A percentile compares a stretch with the other conserved stretches of the same genome.
Evolutionary conservation across 768 basidiomycete genomes (phyloP).

Genomic region (Calocera cornea): DNA sequence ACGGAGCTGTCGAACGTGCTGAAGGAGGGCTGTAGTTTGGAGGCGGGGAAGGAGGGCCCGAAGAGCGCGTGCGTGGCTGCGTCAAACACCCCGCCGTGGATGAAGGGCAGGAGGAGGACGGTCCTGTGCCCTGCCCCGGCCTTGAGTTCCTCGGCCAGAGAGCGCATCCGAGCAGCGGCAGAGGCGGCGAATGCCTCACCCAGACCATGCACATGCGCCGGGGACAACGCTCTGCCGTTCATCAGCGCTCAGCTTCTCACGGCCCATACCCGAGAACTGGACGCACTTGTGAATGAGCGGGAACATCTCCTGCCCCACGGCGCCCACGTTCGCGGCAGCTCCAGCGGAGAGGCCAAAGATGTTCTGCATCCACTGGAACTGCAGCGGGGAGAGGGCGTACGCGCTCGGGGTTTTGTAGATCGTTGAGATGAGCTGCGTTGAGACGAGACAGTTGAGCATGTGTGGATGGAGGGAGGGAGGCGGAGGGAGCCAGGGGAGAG

Average conservation of each 20-base stretch:
- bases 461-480: not conserved
- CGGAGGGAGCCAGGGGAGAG: not conserved
- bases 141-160: not conserved
- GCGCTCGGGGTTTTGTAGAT: not conserved
- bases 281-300: not conserved
- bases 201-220: not conserved
- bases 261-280: not conserved
- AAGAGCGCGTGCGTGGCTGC: constrained; percentile 16
- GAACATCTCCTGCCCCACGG: not conserved
- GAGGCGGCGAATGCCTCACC: not conserved
- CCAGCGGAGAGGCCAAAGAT: not conserved
- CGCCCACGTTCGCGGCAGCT: not conserved
- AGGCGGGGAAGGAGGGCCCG: constrained; percentile 16
- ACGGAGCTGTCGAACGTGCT: constrained; percentile 16
- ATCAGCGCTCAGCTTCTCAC: not conserved
- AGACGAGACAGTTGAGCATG: too few species aligned
- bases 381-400: not conserved
- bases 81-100: constrained; percentile 14
- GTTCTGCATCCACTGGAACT: not conserved
- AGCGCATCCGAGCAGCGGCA: not conserved
- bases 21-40: constrained; percentile 9
- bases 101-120: constrained; percentile 8
- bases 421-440: not conserved
- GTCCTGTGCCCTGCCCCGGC: not conserved
- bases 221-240: not conserved